These are phyloP conservation scores for Hevea brasiliensis DNA, from an alignment of 345 rosid genomes.

Conservation along the genomic window DNA sequence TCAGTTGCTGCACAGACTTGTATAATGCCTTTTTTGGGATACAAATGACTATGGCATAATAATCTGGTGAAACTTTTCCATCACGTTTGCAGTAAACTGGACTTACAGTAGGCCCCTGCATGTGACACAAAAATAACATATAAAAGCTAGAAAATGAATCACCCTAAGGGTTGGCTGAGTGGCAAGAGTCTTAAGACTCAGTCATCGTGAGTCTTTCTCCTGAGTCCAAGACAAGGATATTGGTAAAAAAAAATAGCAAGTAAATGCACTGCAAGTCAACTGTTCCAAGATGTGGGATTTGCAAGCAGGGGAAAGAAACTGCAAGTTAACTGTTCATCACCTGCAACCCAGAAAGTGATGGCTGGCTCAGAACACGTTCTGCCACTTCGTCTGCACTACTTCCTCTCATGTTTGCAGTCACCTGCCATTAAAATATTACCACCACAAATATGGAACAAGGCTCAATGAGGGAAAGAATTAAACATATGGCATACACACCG, in stretches of 20 bases:
- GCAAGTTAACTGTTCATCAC: constrained; percentile 30
- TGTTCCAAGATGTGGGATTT: background rate
- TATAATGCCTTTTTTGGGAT: constrained; percentile 78
- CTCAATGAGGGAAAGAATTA: background rate
- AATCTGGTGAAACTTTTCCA: constrained; percentile 61
- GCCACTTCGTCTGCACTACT: constrained; percentile 80
- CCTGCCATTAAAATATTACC: constrained; percentile 42
- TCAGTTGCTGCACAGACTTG: constrained; percentile 78
- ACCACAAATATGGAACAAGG: background rate
- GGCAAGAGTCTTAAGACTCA: background rate
- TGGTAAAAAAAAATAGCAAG: background rate
- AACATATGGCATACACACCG: constrained; percentile 15
- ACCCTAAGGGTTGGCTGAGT: background rate
- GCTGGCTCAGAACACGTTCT: constrained; percentile 66
- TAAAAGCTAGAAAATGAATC: background rate
- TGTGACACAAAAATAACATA: constrained; percentile 6
- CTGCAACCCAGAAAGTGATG: constrained; percentile 87
- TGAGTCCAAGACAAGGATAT: background rate
- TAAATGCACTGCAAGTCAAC: background rate
- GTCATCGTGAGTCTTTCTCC: background rate
- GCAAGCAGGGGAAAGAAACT: background rate
- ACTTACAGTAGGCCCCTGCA: constrained; percentile 88
- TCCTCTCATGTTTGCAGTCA: constrained; percentile 94
- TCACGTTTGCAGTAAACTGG: constrained; percentile 70
- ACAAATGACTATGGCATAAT: constrained; percentile 83